These are phyloP conservation scores for Fusarium verticillioides DNA, from an alignment of 2,329 filamentous ascomycete species.

Conservation along the genomic window DNA sequence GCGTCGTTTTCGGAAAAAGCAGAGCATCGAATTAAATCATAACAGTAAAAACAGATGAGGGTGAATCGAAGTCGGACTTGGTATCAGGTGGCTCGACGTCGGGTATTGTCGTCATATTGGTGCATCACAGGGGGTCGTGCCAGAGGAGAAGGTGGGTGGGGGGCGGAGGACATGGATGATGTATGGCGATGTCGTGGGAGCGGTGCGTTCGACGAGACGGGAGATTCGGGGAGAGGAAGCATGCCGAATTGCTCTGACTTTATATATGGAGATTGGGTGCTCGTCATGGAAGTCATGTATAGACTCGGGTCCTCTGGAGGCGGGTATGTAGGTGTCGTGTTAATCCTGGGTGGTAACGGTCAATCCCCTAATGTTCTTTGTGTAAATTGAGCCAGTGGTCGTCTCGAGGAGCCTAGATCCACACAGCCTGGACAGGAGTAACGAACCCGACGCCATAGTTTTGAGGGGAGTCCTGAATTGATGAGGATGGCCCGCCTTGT, in stretches of 20 bases:
- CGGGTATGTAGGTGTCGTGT: conserved; percentile 58
- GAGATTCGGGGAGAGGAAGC: conserved; percentile 60
- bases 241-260: conserved; percentile 56
- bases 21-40: conserved; percentile 28
- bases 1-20: conserved; percentile 45
- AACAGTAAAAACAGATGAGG: conserved; percentile 29
- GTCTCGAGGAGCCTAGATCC: conserved; percentile 62
- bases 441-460: conserved; percentile 67
- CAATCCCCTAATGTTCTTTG: conserved; percentile 62
- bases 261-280: conserved; percentile 58
- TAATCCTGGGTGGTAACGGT: conserved; percentile 65
- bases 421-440: conserved; percentile 70
- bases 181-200: conserved; percentile 55
- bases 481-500: conserved; percentile 58
- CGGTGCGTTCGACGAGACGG: conserved; percentile 50
- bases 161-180: conserved; percentile 49
- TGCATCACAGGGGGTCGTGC: conserved; percentile 48
- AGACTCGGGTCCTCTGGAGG: conserved; percentile 56
- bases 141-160: conserved; percentile 52
- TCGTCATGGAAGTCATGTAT: conserved; percentile 51
- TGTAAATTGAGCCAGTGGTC: conserved; percentile 53
- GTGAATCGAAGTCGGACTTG: conserved; percentile 31
- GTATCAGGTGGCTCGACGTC: conserved; percentile 48
- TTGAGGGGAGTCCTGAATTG: conserved; percentile 58
- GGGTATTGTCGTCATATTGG: conserved; percentile 49